Percentiles rank a stretch among this genome's conserved stretches.
phyloP scores from a whole-genome alignment of 331 rosid species.

The Phaseolus coccineus region DNA sequence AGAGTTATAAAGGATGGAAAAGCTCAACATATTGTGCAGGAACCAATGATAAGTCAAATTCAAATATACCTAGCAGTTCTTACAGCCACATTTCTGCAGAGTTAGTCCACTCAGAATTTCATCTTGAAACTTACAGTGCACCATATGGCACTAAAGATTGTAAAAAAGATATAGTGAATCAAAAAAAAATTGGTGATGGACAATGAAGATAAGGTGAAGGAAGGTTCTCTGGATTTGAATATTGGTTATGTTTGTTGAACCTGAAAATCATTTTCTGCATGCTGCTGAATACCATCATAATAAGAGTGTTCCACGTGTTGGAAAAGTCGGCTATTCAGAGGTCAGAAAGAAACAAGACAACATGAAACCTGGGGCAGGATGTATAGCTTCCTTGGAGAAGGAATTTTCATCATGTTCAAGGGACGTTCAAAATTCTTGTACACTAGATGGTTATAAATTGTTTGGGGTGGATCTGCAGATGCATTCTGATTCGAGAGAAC shows the following conservation, averaged over 20 bases:
- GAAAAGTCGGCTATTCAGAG: slow-evolving; percentile 36
- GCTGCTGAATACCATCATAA: slow-evolving; percentile 35
- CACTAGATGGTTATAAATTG: slow-evolving; percentile 55
- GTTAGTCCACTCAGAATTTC: slow-evolving; percentile 61
- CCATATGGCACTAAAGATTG: slow-evolving; percentile 44
- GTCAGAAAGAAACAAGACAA: slow-evolving; percentile 46
- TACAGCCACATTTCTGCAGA: slow-evolving; percentile 63
- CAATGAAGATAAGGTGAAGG: slow-evolving; percentile 45
- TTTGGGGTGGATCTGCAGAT: slow-evolving; percentile 60
- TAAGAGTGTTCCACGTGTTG: slow-evolving; percentile 41
- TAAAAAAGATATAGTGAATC: slow-evolving; percentile 39
- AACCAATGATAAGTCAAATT: slow-evolving; percentile 52
- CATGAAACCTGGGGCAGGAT: slow-evolving; percentile 46
- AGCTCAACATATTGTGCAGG: slow-evolving; percentile 46
- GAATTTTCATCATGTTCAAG: slow-evolving; percentile 43
- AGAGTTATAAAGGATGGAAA: slow-evolving; percentile 44
- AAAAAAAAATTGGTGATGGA: slow-evolving; percentile 40
- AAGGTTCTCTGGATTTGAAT: slow-evolving; percentile 63
- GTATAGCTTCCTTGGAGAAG: slow-evolving; percentile 28
- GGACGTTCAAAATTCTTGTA: slow-evolving; percentile 41
- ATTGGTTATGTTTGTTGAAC: slow-evolving; percentile 50
- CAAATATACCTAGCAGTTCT: slow-evolving; percentile 58
- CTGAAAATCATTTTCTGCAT: slow-evolving; percentile 46
- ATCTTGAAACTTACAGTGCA: slow-evolving; percentile 49
- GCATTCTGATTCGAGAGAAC: slow-evolving; percentile 34